phyloP scores from a whole-genome alignment of 139 green algal genomes.

The Choricystis sp. region DNA sequence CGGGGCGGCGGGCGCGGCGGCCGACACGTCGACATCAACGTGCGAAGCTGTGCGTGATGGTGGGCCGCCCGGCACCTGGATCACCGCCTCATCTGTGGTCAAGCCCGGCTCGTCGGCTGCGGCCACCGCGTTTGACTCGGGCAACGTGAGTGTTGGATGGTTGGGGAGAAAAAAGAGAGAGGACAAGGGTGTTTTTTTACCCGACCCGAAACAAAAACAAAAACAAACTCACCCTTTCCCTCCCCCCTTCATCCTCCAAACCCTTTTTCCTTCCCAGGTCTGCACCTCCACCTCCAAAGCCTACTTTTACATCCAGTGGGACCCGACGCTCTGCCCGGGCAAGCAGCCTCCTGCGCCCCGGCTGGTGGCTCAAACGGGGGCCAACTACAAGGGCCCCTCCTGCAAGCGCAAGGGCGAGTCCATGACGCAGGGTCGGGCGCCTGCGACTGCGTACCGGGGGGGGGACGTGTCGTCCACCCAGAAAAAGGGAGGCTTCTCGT shows the following conservation, averaged over 20 bases:
- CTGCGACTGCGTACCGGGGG: too few species aligned
- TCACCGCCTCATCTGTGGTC: too few species aligned
- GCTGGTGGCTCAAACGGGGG: not conserved
- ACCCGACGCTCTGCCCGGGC: not conserved
- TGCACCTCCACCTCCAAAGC: not conserved
- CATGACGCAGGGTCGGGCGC: too few species aligned
- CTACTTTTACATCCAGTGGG: not conserved
- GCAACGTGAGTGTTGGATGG: not conserved
- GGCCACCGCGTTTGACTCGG: not conserved
- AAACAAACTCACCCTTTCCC: not conserved
- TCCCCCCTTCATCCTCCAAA: not conserved
- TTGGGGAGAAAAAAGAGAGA: not conserved
- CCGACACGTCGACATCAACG: not conserved
- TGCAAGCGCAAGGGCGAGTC: too few species aligned
- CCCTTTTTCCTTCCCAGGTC: not conserved
- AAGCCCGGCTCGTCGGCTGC: too few species aligned
- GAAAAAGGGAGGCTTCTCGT: too few species aligned
- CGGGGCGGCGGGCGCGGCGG: too few species aligned
- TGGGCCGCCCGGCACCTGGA: too few species aligned
- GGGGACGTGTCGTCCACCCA: too few species aligned
- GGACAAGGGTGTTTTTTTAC: not conserved
- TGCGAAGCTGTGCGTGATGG: too few species aligned
- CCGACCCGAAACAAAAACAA: not conserved
- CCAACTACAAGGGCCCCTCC: not conserved
- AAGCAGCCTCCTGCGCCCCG: too few species aligned